phyloP scores from a whole-genome alignment of 75 land plant genomes.

The Pinus taeda region DNA sequence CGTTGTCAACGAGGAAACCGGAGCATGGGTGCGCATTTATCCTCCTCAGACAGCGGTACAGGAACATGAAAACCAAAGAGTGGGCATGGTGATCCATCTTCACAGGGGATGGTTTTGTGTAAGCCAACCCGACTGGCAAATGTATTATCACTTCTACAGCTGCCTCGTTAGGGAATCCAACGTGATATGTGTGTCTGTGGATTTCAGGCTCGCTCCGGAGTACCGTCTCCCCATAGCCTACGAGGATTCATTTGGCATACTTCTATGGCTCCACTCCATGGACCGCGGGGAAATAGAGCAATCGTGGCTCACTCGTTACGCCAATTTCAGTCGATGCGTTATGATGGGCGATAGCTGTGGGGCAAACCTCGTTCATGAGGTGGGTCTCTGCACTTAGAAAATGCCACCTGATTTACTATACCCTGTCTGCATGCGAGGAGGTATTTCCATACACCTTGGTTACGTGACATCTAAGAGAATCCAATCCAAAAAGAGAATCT shows the following conservation, averaged over 20 bases:
- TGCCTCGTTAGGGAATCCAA: constrained; percentile 28
- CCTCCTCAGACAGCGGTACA: constrained; percentile 20
- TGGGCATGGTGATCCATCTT: constrained; percentile 67
- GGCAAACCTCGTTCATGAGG: constrained; percentile 78
- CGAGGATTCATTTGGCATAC: constrained; percentile 45
- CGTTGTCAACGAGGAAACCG: background rate
- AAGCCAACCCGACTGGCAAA: constrained; percentile 33
- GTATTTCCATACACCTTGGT: background rate
- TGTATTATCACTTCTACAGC: constrained; percentile 46
- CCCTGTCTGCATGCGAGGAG: background rate
- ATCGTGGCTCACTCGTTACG: constrained; percentile 37
- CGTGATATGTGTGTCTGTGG: constrained; percentile 50
- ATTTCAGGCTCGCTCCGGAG: constrained; percentile 74
- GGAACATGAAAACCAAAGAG: background rate
- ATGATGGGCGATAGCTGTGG: constrained; percentile 87
- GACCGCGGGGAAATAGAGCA: constrained; percentile 16
- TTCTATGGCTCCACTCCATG: constrained; percentile 54
- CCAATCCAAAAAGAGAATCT: background rate
- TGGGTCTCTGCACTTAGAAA: constrained; percentile 27
- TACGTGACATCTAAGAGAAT: constrained; percentile 12
- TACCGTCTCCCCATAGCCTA: constrained; percentile 67
- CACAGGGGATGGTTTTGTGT: constrained; percentile 84
- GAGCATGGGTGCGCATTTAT: constrained; percentile 1
- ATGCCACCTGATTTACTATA: background rate
- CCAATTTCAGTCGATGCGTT: constrained; percentile 49